Percentiles rank a stretch among this genome's conserved stretches.
Evolutionary conservation across 768 basidiomycete genomes (phyloP).

Genomic region (Tubosaeta sp.): DNA sequence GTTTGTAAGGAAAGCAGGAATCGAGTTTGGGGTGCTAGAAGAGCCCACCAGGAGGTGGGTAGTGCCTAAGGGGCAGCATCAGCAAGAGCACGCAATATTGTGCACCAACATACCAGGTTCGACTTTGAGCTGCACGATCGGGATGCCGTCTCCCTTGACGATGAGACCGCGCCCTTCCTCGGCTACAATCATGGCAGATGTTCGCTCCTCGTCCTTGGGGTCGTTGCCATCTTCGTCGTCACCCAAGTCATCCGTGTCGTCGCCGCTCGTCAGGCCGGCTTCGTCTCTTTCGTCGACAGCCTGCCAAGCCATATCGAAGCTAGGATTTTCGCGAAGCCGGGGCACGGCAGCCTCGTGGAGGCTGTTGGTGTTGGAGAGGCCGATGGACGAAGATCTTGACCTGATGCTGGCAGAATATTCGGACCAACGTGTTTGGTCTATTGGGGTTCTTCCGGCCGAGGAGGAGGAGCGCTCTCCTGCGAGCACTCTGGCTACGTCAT

Average conservation of each 20-base stretch:
- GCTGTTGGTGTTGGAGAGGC: slow-evolving; percentile 40
- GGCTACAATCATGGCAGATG: slow-evolving; percentile 72
- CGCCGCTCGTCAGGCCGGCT: slow-evolving; percentile 50
- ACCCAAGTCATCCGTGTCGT: slow-evolving; percentile 49
- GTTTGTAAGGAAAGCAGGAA: slow-evolving; percentile 69
- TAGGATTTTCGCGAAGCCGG: slow-evolving; percentile 58
- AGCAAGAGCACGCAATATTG: background rate
- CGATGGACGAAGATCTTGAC: slow-evolving; percentile 68
- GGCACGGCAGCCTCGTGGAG: slow-evolving; percentile 40
- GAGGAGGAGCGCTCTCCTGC: slow-evolving; percentile 45
- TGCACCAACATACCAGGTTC: slow-evolving; percentile 56
- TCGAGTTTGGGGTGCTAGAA: slow-evolving; percentile 68
- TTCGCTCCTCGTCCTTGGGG: slow-evolving; percentile 62
- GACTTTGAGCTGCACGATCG: slow-evolving; percentile 59
- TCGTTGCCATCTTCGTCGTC: slow-evolving; percentile 48
- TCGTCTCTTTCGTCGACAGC: slow-evolving; percentile 70
- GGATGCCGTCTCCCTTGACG: slow-evolving; percentile 61
- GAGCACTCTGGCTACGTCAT: slow-evolving; percentile 60
- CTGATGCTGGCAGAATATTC: slow-evolving; percentile 61
- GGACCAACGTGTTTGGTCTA: slow-evolving; percentile 73
- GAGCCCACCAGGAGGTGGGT: slow-evolving; percentile 92
- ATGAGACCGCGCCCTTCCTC: slow-evolving; percentile 85
- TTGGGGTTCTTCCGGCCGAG: slow-evolving; percentile 46
- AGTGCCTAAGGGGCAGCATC: slow-evolving; percentile 52
- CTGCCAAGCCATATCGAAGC: slow-evolving; percentile 75